Evolutionary conservation across 257 asterid genomes (phyloP), one percentile per base, ranked within the genome.

Genomic region (Solanum paucissectum): DNA sequence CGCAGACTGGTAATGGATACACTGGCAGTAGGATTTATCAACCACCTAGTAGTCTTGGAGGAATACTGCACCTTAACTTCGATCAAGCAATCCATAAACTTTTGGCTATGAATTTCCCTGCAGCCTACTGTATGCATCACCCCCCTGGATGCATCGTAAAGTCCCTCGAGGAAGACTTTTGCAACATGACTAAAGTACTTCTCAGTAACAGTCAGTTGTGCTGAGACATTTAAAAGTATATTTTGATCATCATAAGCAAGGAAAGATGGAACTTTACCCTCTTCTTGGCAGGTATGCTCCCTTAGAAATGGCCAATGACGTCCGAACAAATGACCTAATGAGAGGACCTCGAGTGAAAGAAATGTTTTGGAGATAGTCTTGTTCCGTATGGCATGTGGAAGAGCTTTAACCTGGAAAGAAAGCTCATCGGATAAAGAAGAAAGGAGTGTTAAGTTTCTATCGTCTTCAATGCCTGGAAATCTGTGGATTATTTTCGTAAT

Each of bases 81-180:
- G 1, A 88, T 49, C 83, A 85, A 88, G 58, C 90, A 88, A 75
- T 88, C 90, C 83, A 77, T 62, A 46, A 58, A n/a, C 84, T 75
- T 86, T 40, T 60, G 79, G 42, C 46, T 55, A 18, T 9, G 33
- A 33, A 76, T 36, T 37, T 77, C 81, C 86, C 83, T 85, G 90
- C 90, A 88, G 49, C 90, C 90, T 88, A 88, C 37, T 42, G 83
- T 72, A 83, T 75, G 83, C 88, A 88, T 88, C 79, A 44, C 20
- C 37, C 90, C 90, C 18, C 73, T 20, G 40, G 40, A 11, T n/a
- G 84, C 74, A 75, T 88, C 90, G 34, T 85, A 85, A 44, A 88
- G 18, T 49, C 88, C 90, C 82, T 75, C 88, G 9, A 88, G 87
- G 58, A 40, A 81, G 20, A 88, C 58, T 23, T 58, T 81, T 13